phyloP scores from a whole-genome alignment of 805 yeast species.

The Metschnikowia henanensis region DNA sequence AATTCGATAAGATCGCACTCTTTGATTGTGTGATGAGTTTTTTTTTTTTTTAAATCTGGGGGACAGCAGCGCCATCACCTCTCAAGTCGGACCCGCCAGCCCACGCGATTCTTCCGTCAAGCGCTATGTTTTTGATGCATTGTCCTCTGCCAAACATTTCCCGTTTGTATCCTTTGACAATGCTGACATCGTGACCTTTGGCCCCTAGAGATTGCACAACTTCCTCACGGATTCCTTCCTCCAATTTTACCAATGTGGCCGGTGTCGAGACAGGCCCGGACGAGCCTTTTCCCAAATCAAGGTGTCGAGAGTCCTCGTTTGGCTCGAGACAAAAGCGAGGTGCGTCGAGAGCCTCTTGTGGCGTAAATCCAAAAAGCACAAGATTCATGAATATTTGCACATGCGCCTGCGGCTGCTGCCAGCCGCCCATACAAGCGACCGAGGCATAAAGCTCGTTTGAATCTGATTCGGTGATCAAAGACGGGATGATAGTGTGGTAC shows the following conservation, averaged over 20 bases:
- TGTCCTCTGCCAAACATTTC: conserved; percentile 69
- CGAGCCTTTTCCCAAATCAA: conserved; percentile 57
- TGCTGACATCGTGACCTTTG: conserved; percentile 58
- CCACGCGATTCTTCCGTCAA: conserved; percentile 47
- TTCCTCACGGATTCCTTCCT: conserved; percentile 56
- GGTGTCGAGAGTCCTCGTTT: conserved; percentile 36
- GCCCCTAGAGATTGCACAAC: conserved; percentile 45
- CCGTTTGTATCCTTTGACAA: conserved; percentile 44
- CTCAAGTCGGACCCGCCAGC: conserved; percentile 78
- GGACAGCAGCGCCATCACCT: conserved; percentile 82
- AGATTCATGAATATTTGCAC: conserved; percentile 73
- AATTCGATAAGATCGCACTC: too few relatives aligned
- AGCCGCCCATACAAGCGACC: conserved; percentile 87
- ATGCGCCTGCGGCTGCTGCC: conserved; percentile 85
- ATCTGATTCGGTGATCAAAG: conserved; percentile 56
- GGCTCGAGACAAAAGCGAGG: conserved; percentile 71
- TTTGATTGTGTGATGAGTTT: too few relatives aligned
- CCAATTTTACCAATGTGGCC: conserved; percentile 59
- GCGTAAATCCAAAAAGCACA: conserved; percentile 58
- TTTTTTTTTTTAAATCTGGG: conserved; percentile 33
- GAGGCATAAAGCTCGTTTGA: conserved; percentile 53
- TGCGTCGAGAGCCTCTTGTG: conserved; percentile 74
- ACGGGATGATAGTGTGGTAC: conserved; percentile 84
- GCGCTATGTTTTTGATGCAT: conserved; percentile 52
- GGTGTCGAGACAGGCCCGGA: conserved; percentile 64